Conservation (phyloP, 75 land plant genomes). For the Selaginella tamariscina region DNA sequence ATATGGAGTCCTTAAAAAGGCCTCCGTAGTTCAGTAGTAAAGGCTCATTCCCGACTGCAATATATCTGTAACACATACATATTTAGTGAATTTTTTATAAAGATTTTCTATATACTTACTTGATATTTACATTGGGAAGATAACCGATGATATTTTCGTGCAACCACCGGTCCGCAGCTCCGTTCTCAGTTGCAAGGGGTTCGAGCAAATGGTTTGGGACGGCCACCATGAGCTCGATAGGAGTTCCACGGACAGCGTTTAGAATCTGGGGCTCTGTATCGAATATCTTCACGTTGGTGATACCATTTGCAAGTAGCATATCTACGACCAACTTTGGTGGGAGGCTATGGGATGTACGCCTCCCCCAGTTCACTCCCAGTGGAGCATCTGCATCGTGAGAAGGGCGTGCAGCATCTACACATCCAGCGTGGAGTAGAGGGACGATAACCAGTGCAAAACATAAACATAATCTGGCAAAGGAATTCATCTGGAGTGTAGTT, state of each 20-base stretch:
- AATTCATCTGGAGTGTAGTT: too few relatives aligned
- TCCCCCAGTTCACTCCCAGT: constrained; percentile 80
- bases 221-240: constrained; percentile 48
- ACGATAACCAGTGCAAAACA: too few relatives aligned
- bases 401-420: too few relatives aligned
- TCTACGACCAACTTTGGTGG: constrained; percentile 32
- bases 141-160: constrained; percentile 66
- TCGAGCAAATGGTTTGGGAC: constrained; percentile 47
- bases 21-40: constrained; percentile 61
- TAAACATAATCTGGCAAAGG: too few relatives aligned
- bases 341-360: constrained; percentile 36
- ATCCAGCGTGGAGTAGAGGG: too few relatives aligned
- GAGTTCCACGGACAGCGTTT: constrained; percentile 47
- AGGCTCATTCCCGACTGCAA: constrained; percentile 94
- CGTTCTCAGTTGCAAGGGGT: constrained; percentile 29
- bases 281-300: constrained; percentile 52
- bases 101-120: too few relatives aligned
- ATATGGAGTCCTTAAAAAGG: constrained; percentile 32
- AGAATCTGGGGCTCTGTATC: constrained; percentile 65
- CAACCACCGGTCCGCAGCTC: constrained; percentile 60
- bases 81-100: too few relatives aligned
- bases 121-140: neutral
- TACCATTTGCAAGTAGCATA: constrained; percentile 46
- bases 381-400: too few relatives aligned
- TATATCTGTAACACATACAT: too few relatives aligned